Conservation (phyloP, 2,329 filamentous ascomycete genomes). For the Ophidiomyces ophidiicola region DNA sequence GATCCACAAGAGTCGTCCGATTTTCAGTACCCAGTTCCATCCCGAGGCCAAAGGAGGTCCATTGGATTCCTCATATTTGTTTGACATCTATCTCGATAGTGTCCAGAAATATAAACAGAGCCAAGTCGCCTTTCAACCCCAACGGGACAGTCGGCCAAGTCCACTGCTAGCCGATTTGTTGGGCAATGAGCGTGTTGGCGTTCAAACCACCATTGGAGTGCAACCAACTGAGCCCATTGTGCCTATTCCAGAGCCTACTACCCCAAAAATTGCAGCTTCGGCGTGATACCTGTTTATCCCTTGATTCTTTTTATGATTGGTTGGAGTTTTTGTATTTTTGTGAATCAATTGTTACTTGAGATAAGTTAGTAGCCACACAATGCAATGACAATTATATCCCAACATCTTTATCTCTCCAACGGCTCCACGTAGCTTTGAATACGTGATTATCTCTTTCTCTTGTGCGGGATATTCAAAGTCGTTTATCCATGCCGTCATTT, state of each 20-base stretch:
- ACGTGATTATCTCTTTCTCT: too few relatives aligned
- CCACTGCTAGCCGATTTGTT: constrained; percentile 82
- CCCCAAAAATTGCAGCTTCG: neutral
- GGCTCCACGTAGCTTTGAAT: too few relatives aligned
- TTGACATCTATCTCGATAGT: constrained; percentile 89
- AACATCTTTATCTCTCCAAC: too few relatives aligned
- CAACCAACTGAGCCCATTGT: constrained; percentile 1
- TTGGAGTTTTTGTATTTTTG: neutral
- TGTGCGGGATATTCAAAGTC: too few relatives aligned
- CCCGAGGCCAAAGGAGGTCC: constrained; percentile 96
- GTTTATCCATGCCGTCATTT: constrained; percentile 8
- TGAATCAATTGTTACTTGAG: too few relatives aligned
- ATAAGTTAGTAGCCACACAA: too few relatives aligned
- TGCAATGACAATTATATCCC: too few relatives aligned
- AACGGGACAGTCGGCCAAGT: constrained; percentile 76
- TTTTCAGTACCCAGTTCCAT: constrained; percentile 98
- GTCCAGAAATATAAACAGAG: constrained; percentile 80
- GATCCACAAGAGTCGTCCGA: constrained; percentile 90
- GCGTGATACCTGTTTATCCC: constrained; percentile 1
- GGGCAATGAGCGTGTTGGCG: constrained; percentile 87
- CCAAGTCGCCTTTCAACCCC: constrained; percentile 55
- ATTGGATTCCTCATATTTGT: constrained; percentile 88
- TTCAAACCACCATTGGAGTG: constrained; percentile 52
- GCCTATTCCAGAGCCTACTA: neutral
- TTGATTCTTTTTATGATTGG: neutral